phyloP scores from a whole-genome alignment of 345 rosid species.

The Euphorbia tirucalli region DNA sequence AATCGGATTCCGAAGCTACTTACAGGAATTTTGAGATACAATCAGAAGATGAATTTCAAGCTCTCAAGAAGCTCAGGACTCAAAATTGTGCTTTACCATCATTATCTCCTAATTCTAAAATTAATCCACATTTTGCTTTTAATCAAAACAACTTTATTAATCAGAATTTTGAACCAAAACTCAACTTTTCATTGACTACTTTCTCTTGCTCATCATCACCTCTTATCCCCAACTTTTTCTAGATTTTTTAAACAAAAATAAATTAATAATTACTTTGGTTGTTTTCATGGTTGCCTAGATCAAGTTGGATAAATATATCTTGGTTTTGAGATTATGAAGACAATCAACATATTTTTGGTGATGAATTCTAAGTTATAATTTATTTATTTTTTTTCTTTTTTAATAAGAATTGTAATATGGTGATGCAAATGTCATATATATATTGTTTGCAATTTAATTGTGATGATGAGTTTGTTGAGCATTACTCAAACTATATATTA shows the following conservation, averaged over 20 bases:
- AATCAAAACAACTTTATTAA: not conserved
- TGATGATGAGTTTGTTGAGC: too few species aligned
- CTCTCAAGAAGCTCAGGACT: conserved; percentile 24
- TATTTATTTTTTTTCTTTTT: too few species aligned
- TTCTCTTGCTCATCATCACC: not conserved
- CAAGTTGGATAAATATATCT: too few species aligned
- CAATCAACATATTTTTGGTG: too few species aligned
- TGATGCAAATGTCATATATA: too few species aligned
- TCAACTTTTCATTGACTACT: not conserved
- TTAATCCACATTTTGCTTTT: not conserved
- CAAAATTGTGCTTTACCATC: conserved; percentile 1
- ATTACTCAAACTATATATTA: too few species aligned
- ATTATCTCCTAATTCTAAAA: not conserved
- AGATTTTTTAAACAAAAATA: not conserved
- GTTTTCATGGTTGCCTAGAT: too few species aligned
- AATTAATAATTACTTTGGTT: too few species aligned
- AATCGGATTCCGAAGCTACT: conserved; percentile 37
- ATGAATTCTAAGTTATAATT: too few species aligned
- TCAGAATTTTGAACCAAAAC: not conserved
- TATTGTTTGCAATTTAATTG: too few species aligned
- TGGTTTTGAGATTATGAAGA: too few species aligned
- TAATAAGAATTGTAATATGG: too few species aligned
- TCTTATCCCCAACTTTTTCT: not conserved
- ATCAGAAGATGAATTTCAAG: conserved; percentile 25
- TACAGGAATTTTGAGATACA: conserved; percentile 22